A percentile compares a stretch with the other conserved stretches of the same genome.
Evolutionary conservation across 2,329 filamentous ascomycete species (phyloP).

Genomic region (Drechslera avenae): DNA sequence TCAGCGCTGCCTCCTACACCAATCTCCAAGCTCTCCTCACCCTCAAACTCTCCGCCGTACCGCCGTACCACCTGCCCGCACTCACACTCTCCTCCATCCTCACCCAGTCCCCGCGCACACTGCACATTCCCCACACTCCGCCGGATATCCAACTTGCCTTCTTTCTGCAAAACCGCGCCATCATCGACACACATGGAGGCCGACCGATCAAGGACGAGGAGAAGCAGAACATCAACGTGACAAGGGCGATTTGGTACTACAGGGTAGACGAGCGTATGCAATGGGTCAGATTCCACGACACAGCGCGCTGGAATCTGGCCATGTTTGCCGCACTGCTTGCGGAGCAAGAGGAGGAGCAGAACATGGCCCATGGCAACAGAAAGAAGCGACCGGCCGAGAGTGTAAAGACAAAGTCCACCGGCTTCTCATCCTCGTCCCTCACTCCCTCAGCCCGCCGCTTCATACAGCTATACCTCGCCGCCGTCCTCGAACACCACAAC

Average conservation of each 20-base stretch:
- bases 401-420: background rate
- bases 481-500: slow-evolving; percentile 31
- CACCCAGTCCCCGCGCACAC: slow-evolving; percentile 3
- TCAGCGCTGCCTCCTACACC: no score
- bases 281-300: slow-evolving; percentile 31
- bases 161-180: slow-evolving; percentile 23
- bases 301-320: slow-evolving; percentile 28
- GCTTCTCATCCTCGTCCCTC: background rate
- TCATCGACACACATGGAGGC: slow-evolving; percentile 7
- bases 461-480: slow-evolving; percentile 22
- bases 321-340: slow-evolving; percentile 27
- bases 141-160: slow-evolving; percentile 27
- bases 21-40: slow-evolving; percentile 8
- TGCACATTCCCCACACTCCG: slow-evolving; percentile 22
- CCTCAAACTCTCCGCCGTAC: slow-evolving; percentile 19
- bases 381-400: background rate
- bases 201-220: slow-evolving; percentile 17
- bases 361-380: background rate
- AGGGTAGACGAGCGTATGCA: slow-evolving; percentile 23
- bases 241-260: slow-evolving; percentile 32
- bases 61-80: slow-evolving; percentile 10
- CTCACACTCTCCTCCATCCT: slow-evolving; percentile 20
- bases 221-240: slow-evolving; percentile 17
- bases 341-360: background rate
- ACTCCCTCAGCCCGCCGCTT: slow-evolving; percentile 16